Evolutionary conservation across 495 filamentous ascomycete species (phyloP), one percentile per base, ranked within the genome.

Genomic region (Talaromyces adpressus): DNA sequence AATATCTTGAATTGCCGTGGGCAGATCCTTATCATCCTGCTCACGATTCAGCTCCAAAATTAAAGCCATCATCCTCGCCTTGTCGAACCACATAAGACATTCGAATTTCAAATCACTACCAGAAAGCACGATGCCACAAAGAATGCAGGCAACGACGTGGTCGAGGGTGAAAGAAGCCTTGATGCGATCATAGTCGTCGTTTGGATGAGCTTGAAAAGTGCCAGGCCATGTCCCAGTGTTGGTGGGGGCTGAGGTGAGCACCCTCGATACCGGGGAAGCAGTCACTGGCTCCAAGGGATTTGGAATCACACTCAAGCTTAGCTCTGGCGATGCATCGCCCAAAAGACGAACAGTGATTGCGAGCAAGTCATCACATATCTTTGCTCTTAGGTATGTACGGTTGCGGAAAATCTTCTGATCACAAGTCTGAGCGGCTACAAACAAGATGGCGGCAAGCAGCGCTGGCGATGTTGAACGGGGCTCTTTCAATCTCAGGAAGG

Each of bases 151-250:
- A 20, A 51, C 47, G 47, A 51, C 47, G 9, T 51, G 47, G 14
- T 51, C 47, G n/a, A 51, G 47, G 7, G 47, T 51, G 47, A 51
- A 51, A 51, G 47, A 51, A 51, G 47, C 47, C 47, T 51, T 51
- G 7, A 51, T 51, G 20, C 47, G 47, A 51, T 51, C 47, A 22
- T 51, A 51, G 16, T 51, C n/a, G 47, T 22, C 47, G 16, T 51
- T 51, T 22, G 16, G 47, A 22, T 4, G 47, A 22, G n/a, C 47
- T 20, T 51, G 47, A 22, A 51, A 51, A 51, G 47, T 22, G n/a
- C n/a, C 6, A 18, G n/a, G 47, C 47, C 47, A 51, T 20, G n/a
- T 51, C n/a, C n/a, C 47, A n/a, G 47, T 18, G 20, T 22, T 22
- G 9, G 47, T 51, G 47, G n/a, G 47, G 1, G 47, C 47, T 11